Evolutionary conservation across 2,329 filamentous ascomycete genomes (phyloP).

Genomic region (Aspergillus versicolor): DNA sequence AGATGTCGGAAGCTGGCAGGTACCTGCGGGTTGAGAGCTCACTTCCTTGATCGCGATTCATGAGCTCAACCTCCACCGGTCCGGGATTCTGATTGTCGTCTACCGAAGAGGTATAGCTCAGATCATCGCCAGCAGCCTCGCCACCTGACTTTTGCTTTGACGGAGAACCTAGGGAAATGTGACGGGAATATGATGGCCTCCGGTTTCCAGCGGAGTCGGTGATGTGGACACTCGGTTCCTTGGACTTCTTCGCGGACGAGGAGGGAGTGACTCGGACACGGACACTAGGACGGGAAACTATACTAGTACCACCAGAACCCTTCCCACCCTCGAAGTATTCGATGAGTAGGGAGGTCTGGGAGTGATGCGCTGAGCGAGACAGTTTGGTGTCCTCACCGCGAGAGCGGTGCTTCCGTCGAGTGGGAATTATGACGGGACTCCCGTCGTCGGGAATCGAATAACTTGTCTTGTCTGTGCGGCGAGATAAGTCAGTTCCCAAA

Average conservation of each 20-base stretch:
- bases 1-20: constrained; percentile 78
- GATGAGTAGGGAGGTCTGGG: constrained; percentile 87
- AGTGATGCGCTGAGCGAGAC: constrained; percentile 57
- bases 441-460: constrained; percentile 54
- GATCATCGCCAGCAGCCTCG: constrained; percentile 55
- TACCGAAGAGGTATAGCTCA: constrained; percentile 70
- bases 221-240: constrained; percentile 68
- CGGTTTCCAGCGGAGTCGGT: constrained; percentile 74
- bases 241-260: constrained; percentile 59
- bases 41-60: constrained; percentile 63
- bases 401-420: constrained; percentile 52
- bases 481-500: constrained; percentile 51
- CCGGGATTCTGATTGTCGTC: constrained; percentile 75
- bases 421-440: constrained; percentile 88
- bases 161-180: constrained; percentile 60
- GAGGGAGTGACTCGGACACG: constrained; percentile 72
- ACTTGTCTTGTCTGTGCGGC: constrained; percentile 50
- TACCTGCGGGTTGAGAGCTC: constrained; percentile 66
- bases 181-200: constrained; percentile 67
- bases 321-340: constrained; percentile 89
- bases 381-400: constrained; percentile 57
- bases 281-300: constrained; percentile 76
- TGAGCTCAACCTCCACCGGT: constrained; percentile 87
- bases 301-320: constrained; percentile 42
- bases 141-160: constrained; percentile 36